These are phyloP conservation scores for Thelephora terrestris DNA, from an alignment of 1,284 basidiomycete species.

Conservation along the genomic window DNA sequence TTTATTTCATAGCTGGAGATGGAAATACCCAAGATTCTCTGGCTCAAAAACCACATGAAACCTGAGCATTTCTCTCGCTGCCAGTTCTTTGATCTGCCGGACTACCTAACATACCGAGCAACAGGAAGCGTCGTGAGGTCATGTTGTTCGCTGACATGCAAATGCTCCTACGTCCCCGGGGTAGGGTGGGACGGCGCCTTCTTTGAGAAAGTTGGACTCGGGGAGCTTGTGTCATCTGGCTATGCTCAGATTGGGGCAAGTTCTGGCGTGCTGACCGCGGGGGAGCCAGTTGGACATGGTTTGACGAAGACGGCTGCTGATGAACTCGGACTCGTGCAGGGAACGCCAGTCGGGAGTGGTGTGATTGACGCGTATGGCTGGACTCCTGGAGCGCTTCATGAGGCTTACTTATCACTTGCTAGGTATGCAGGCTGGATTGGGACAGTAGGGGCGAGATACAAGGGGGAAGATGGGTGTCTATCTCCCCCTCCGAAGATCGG, in stretches of 20 bases:
- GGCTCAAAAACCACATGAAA: constrained; percentile 89
- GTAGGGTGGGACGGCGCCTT: constrained; percentile 86
- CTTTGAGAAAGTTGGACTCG: constrained; percentile 75
- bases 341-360: constrained; percentile 91
- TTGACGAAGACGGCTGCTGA: constrained; percentile 71
- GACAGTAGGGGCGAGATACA: constrained; percentile 80
- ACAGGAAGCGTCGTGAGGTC: constrained; percentile 77
- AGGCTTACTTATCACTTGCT: not conserved
- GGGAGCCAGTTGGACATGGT: constrained; percentile 82
- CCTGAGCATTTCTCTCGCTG: constrained; percentile 66
- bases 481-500: constrained; percentile 46
- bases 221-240: constrained; percentile 52
- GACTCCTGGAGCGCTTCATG: not conserved
- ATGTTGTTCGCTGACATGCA: constrained; percentile 92
- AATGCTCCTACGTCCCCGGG: constrained; percentile 89
- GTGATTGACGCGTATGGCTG: constrained; percentile 83
- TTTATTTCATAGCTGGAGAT: constrained; percentile 70
- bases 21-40: constrained; percentile 95
- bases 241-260: constrained; percentile 77
- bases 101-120: constrained; percentile 91
- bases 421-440: constrained; percentile 99
- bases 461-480: constrained; percentile 42
- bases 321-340: constrained; percentile 78
- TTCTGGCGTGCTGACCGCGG: constrained; percentile 70
- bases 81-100: constrained; percentile 96